A percentile compares a stretch with the other conserved stretches of the same genome.
Evolutionary conservation across 257 asterid species (phyloP).

Genomic region (Solanum chiquidenum): DNA sequence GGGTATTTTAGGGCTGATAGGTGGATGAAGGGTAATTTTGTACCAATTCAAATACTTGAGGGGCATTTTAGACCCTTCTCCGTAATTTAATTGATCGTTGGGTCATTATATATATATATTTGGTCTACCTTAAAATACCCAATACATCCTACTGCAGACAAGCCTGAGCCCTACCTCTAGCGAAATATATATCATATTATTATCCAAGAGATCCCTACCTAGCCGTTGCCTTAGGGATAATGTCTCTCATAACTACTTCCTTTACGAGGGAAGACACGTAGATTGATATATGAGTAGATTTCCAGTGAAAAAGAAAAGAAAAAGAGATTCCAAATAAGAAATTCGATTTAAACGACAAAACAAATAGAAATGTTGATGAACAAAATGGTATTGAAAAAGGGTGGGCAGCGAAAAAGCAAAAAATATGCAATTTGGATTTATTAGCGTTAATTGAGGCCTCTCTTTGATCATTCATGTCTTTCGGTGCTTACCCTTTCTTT

Average conservation of each 20-base stretch:
- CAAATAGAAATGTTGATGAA: neutral
- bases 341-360: neutral
- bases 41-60: too few species aligned
- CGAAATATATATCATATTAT: neutral
- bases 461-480: neutral
- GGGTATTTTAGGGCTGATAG: too few species aligned
- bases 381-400: neutral
- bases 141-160: too few species aligned
- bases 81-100: too few species aligned
- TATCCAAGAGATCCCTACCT: neutral
- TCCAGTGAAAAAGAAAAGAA: neutral
- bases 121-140: too few species aligned
- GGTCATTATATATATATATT: too few species aligned
- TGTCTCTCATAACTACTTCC: neutral
- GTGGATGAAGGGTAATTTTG: too few species aligned
- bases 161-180: too few species aligned
- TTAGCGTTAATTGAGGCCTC: neutral
- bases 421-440: neutral
- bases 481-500: neutral
- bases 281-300: neutral
- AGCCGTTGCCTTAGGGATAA: neutral
- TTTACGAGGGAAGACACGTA: neutral
- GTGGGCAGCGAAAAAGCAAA: neutral
- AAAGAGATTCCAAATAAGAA: neutral
- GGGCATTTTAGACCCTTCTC: too few species aligned